These are phyloP conservation scores for Volvox carteri DNA, from an alignment of 163 green algal genomes.

Conservation along the genomic window DNA sequence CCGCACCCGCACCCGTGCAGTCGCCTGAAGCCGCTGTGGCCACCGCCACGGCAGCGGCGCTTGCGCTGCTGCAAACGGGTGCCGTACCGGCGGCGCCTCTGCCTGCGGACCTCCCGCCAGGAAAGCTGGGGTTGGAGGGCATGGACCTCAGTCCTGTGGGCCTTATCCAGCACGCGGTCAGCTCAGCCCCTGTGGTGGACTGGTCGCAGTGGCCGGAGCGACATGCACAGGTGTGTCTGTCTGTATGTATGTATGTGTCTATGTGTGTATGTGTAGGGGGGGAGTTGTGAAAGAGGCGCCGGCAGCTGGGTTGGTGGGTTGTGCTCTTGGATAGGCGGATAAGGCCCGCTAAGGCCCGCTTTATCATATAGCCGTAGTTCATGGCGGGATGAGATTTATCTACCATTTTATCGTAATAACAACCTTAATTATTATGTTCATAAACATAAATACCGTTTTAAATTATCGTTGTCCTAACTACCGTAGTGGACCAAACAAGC, in stretches of 20 bases:
- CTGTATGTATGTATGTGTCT: background rate
- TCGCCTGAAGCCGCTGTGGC: background rate
- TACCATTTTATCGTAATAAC: no score
- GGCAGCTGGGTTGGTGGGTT: no score
- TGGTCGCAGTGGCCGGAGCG: constrained; percentile 50
- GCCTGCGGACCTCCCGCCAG: constrained; percentile 11
- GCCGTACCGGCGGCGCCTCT: constrained; percentile 16
- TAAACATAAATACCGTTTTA: no score
- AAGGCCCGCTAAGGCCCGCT: no score
- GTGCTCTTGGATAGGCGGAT: no score
- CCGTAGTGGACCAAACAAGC: no score
- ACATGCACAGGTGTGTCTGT: constrained; percentile 36
- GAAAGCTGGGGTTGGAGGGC: constrained; percentile 17
- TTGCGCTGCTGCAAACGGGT: constrained; percentile 3
- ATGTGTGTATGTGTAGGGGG: background rate
- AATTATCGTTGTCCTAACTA: no score
- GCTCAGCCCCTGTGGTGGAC: background rate
- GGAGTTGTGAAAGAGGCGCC: no score
- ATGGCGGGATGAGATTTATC: no score
- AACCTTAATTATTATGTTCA: no score
- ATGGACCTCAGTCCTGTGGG: constrained; percentile 40
- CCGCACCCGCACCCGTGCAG: background rate
- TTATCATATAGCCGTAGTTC: no score
- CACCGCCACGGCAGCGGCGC: constrained; percentile 31
- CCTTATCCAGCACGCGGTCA: constrained; percentile 21